These are phyloP conservation scores for Salix arbutifolia DNA, from an alignment of 345 rosid species.

Conservation along the genomic window DNA sequence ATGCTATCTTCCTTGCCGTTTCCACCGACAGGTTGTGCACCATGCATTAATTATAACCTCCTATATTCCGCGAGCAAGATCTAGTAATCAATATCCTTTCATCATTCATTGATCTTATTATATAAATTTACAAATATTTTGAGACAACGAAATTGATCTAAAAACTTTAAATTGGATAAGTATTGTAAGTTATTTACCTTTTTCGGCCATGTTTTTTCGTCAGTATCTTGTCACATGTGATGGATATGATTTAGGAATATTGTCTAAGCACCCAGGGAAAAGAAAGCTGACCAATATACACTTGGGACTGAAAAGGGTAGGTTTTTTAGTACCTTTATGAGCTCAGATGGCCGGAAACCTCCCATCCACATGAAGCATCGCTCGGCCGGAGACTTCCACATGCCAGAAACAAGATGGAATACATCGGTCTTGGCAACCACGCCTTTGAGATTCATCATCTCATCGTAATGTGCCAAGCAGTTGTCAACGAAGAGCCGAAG, in stretches of 20 bases:
- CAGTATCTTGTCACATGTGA: no score
- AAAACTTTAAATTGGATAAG: background rate
- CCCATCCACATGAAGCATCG: conserved; percentile 99
- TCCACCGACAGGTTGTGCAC: conserved; percentile 18
- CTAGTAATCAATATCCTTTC: background rate
- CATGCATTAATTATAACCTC: conserved; percentile 26
- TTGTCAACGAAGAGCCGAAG: conserved; percentile 77
- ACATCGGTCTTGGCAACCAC: conserved; percentile 82
- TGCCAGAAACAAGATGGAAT: conserved; percentile 87
- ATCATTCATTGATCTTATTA: background rate
- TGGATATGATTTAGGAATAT: background rate
- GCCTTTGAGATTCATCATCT: conserved; percentile 67
- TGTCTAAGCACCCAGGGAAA: background rate
- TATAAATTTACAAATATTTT: no score
- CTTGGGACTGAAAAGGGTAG: background rate
- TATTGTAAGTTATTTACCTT: background rate
- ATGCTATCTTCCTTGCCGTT: background rate
- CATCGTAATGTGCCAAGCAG: conserved; percentile 74
- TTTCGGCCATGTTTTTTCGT: background rate
- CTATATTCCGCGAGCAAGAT: background rate
- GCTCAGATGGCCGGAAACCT: conserved; percentile 91
- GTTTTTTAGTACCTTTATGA: conserved; percentile 64
- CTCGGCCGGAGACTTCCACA: conserved; percentile 97
- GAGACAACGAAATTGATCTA: background rate
- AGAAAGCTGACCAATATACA: background rate